Base-by-base conservation (phyloP, 352 stramenopile genomes). In the Phytophthora nicotianae region DNA sequence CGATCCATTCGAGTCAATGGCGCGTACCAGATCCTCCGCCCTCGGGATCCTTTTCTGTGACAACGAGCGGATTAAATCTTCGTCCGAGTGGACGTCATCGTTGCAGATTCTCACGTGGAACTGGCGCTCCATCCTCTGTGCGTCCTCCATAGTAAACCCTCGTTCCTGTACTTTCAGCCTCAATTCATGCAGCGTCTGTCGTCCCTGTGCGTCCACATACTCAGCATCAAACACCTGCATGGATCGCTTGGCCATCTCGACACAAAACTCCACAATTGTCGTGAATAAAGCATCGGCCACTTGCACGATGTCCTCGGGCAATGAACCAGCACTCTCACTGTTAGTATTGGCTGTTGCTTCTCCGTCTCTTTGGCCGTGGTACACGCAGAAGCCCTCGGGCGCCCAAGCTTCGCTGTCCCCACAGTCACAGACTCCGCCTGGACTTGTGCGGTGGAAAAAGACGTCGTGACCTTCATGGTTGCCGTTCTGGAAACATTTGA, bases 51-150 rank as follows among this genome's bases (percentile, higher is more conserved):
- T 50, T 55, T 96, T 92, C 45, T 88, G 65, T 5, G 69, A 80
- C n/a, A 99, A 63, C 4, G 95, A 98, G 4, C 76, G 77, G 65
- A 98, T 97, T 11, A 99, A 88, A 60, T 99, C 95, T 47, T 99
- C 94, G 62, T 98, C 98, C 3, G 97, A 98, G 68, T 99, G 97
- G 3, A 99, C 93, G 59, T 99, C 97, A 67, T 99, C 97, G 74
- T 99, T 99, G 77, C 98, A 97, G 38, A 99, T 89, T 7, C 96
- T 73, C 20, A 98, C 79, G 50, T 97, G 89, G 37, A 98, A 88
- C 8, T 74, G 64, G n/a, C 77, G 88, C 29, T 79, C 81, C 37
- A 60, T 62, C n/a, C 8, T 16, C 40, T 61, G 68, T 17, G 21
- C 32, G 14, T 72, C 52, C 21, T 71, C 70, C 37, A 69, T 23